A percentile compares a stretch with the other conserved stretches of the same genome.
These are phyloP conservation scores for Pugionium cornutum DNA, from an alignment of 345 rosid genomes.

Conservation along the genomic window DNA sequence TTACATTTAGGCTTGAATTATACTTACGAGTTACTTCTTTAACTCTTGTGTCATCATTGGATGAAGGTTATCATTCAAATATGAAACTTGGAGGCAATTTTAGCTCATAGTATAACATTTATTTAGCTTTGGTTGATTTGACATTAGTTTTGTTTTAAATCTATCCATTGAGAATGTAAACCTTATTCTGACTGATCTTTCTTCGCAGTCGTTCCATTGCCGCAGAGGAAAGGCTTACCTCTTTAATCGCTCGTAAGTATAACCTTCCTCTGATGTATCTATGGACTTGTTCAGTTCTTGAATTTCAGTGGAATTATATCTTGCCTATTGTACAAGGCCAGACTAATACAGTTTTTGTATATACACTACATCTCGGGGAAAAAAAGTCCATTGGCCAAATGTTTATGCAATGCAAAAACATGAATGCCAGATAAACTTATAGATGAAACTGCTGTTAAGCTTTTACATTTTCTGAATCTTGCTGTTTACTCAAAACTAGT, in stretches of 20 bases:
- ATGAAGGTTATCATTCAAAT: background rate
- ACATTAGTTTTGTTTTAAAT: background rate
- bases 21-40: background rate
- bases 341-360: too few species aligned
- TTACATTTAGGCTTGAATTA: conserved; percentile 3
- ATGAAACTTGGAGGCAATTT: background rate
- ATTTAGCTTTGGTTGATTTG: background rate
- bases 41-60: background rate
- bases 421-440: background rate
- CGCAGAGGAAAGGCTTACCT: conserved; percentile 85
- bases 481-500: conserved; percentile 18
- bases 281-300: conserved; percentile 19
- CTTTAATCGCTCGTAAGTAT: conserved; percentile 69
- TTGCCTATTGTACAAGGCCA: background rate
- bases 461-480: conserved; percentile 15
- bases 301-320: background rate
- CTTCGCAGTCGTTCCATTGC: conserved; percentile 61
- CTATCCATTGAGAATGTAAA: conserved; percentile 5
- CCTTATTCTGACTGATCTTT: background rate
- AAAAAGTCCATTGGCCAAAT: background rate
- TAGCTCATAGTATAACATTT: conserved; percentile 8
- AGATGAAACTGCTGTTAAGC: conserved; percentile 5
- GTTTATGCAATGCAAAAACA: background rate
- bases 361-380: too few species aligned
- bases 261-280: background rate